Evolutionary conservation across 1,284 basidiomycete genomes (phyloP), one percentile per base, ranked within the genome.

Genomic region (Cryptococcus sp.): DNA sequence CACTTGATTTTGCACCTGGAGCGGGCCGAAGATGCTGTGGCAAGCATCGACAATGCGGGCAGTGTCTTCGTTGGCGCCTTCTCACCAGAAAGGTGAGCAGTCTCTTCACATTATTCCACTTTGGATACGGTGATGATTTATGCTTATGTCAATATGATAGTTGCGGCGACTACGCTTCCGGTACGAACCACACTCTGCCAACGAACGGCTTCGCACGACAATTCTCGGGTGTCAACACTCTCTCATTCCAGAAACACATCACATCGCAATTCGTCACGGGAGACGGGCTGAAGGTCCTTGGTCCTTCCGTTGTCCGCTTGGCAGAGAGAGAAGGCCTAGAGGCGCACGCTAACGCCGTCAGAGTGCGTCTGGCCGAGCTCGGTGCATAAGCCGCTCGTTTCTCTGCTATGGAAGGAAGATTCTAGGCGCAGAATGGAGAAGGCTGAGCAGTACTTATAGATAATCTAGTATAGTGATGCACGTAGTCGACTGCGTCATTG

Each of bases 181-280:
- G 96, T 22, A 99, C 96, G 10, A 99, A 99, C 79, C 96, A 99
- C 82, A 97, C 95, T 0, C 83, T 94, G 38, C 92, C 92, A 25
- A 95, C 91, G 4, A 93, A 93, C 71, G 94, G 93, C 20, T 98
- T 94, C 74, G 96, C 96, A 16, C 88, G 93, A 56, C 94, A 98
- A 76, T 99, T 96, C 82, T 94, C 91, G 66, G 96, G 96, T 17
- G 96, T 99, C 68, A 98, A 96, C 80, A 98, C 95, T 0, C 83
- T 87, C 20, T 93, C 93, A 1, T 99, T 99, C 88, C 93, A 98
- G 79, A 99, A 99, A 80, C 90, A 98, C 79, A 97, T 99, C 73
- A 99, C 96, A 6, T 91, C 90, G 8, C 96, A 99, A 77, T 89
- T 93, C 72, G 85, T 99, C 27, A 91, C 92, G 4, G 78, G 82